Base-by-base conservation (phyloP, 78 protist genomes). In the Dictyostelium citrinum region DNA sequence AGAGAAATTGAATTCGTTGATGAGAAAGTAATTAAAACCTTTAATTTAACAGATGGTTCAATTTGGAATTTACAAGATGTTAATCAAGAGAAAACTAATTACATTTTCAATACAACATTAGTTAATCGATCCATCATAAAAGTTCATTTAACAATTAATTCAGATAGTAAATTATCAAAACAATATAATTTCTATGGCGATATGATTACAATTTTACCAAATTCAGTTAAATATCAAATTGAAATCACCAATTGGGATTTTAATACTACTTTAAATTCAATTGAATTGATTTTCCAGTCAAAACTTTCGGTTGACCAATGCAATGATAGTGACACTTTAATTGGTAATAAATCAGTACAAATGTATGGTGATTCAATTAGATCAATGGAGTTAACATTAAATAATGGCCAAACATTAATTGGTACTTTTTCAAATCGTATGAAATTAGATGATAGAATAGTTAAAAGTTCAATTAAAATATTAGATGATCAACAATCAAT, bases 181-280 rank as follows among this genome's bases (percentile, higher is more conserved):
- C 33, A 39, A 39, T 75, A 41, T 17, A 33, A 70, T 31, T 83
- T 83, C 72, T 75, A 51, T 16, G 78, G 78, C 12, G 81, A 83
- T 4, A 20, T 7, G 1, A 70, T 83, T 22, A 46, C 79, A 27
- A 43, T 83, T 60, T 17, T 70, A 37, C 43, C 55, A 45, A 70
- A 83, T 68, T 83, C 90, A 27, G 81, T 83, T 3, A 83, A 83
- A 31, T 83, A 41, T 43, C 49, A 45, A 71, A 24, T 83, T 20
- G 61, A 45, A 24, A 83, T 83, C 8, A 7, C 17, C 1, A 70
- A 70, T 17, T 83, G 90, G 90, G 17, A 7, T 12, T 83, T 67
- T 60, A 1, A 9, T 14, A 31, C 29, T 14, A 3, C 24, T 2
- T 16, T 70, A 49, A 83, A 83, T 33, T 27, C 90, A 33, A 8